Conservation (phyloP, 2,329 filamentous ascomycete genomes). For the Epichloe brachyelytri region DNA sequence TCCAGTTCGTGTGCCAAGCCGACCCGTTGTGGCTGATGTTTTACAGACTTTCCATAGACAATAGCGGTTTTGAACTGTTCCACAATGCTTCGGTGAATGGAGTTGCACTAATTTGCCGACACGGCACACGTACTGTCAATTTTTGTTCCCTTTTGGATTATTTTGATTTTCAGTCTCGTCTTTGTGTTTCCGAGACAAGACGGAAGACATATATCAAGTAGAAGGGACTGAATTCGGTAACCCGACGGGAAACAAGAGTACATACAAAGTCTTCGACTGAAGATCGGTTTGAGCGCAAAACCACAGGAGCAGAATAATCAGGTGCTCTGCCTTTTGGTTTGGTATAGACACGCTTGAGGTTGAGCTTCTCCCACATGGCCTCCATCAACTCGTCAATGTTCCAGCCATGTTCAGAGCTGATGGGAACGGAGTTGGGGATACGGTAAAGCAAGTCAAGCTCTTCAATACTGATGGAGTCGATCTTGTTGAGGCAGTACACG, state of each 20-base stretch:
- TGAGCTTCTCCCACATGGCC: slow-evolving; percentile 96
- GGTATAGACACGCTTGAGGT: slow-evolving; percentile 84
- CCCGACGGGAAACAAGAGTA: slow-evolving; percentile 13
- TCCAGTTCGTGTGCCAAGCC: slow-evolving; percentile 81
- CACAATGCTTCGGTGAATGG: slow-evolving; percentile 90
- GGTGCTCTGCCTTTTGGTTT: slow-evolving; percentile 94
- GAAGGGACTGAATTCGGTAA: neutral
- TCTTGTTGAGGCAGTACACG: slow-evolving; percentile 98
- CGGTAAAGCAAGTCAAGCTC: slow-evolving; percentile 92
- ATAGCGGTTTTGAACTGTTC: slow-evolving; percentile 93
- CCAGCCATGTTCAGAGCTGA: slow-evolving; percentile 96
- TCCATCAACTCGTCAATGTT: slow-evolving; percentile 95
- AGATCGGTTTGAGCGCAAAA: slow-evolving; percentile 67
- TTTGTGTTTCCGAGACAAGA: neutral
- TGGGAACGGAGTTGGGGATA: slow-evolving; percentile 92
- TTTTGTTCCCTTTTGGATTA: neutral
- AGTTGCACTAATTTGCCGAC: slow-evolving; percentile 62
- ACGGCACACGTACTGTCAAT: slow-evolving; percentile 5
- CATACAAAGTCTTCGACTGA: slow-evolving; percentile 96
- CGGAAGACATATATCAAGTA: neutral
- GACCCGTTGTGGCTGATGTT: slow-evolving; percentile 95
- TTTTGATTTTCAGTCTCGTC: neutral
- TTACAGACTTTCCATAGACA: slow-evolving; percentile 95
- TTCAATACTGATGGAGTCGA: slow-evolving; percentile 94
- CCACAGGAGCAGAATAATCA: slow-evolving; percentile 84